These are phyloP conservation scores for Lasiodiplodia hormozganensis DNA, from an alignment of 2,329 filamentous ascomycete genomes.

Conservation along the genomic window DNA sequence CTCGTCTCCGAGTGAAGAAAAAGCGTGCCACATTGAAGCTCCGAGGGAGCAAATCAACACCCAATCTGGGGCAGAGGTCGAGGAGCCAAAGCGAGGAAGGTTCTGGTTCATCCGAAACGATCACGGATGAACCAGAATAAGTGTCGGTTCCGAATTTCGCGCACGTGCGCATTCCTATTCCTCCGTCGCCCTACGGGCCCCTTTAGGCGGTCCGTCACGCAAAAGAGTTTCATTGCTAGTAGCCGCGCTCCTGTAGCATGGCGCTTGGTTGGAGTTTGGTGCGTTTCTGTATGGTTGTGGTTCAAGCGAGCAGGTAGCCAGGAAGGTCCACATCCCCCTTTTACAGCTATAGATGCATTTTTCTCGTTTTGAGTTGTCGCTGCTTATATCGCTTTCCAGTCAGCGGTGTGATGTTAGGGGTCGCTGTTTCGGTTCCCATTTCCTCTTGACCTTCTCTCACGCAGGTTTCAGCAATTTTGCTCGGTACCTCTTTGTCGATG, in stretches of 20 bases:
- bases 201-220: not conserved
- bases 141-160: too few species aligned
- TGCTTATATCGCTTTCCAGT: not conserved
- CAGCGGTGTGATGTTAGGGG: not conserved
- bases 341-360: conserved; percentile 9
- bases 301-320: not conserved
- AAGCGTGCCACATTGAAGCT: not conserved
- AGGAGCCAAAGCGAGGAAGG: conserved; percentile 2
- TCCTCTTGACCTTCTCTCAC: not conserved
- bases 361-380: not conserved
- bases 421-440: not conserved
- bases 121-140: not conserved
- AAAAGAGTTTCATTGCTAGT: not conserved
- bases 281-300: not conserved
- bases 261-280: not conserved
- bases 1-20: conserved; percentile 34
- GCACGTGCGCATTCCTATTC: too few species aligned
- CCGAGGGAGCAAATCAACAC: conserved; percentile 12
- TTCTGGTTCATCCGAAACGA: not conserved
- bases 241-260: not conserved
- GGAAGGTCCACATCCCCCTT: not conserved
- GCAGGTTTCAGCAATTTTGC: not conserved
- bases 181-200: not conserved
- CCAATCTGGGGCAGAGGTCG: not conserved
- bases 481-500: not conserved